phyloP scores from a whole-genome alignment of 345 rosid genomes.

The Boechera stricta region DNA sequence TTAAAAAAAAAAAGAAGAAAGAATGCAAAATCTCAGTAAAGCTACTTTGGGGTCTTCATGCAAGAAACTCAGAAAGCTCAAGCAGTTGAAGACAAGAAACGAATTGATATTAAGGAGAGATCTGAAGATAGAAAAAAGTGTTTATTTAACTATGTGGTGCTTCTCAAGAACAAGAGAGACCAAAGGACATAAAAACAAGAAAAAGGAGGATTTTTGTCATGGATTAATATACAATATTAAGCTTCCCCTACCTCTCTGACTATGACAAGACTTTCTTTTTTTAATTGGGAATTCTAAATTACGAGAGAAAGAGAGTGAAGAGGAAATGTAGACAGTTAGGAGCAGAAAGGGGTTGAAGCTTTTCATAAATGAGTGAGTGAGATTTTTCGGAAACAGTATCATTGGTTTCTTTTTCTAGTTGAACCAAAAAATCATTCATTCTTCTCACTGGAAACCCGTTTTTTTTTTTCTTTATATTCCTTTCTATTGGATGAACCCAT shows the following conservation, averaged over 20 bases:
- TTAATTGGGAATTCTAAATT: slow-evolving; percentile 13
- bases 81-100: slow-evolving; percentile 31
- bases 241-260: slow-evolving; percentile 24
- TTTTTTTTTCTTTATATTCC: too few relatives aligned
- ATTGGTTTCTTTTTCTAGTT: slow-evolving; percentile 38
- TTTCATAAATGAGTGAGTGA: slow-evolving; percentile 51
- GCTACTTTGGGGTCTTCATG: slow-evolving; percentile 25
- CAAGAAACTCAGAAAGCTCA: slow-evolving; percentile 28
- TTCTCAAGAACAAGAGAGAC: slow-evolving; percentile 49
- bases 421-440: slow-evolving; percentile 51
- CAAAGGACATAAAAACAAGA: slow-evolving; percentile 47
- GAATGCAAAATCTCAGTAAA: slow-evolving; percentile 36
- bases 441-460: slow-evolving; percentile 33
- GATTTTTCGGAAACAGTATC: slow-evolving; percentile 29
- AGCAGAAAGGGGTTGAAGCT: slow-evolving; percentile 40
- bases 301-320: slow-evolving; percentile 26
- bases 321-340: slow-evolving; percentile 29
- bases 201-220: slow-evolving; percentile 52
- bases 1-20: slow-evolving; percentile 5
- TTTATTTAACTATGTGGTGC: slow-evolving; percentile 40
- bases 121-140: slow-evolving; percentile 38
- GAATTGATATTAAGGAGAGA: slow-evolving; percentile 26
- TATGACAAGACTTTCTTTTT: slow-evolving; percentile 29
- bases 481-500: not conserved
- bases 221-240: slow-evolving; percentile 22